Conservation (phyloP, 148 eudicot genomes). For the Euryodendron excelsum region DNA sequence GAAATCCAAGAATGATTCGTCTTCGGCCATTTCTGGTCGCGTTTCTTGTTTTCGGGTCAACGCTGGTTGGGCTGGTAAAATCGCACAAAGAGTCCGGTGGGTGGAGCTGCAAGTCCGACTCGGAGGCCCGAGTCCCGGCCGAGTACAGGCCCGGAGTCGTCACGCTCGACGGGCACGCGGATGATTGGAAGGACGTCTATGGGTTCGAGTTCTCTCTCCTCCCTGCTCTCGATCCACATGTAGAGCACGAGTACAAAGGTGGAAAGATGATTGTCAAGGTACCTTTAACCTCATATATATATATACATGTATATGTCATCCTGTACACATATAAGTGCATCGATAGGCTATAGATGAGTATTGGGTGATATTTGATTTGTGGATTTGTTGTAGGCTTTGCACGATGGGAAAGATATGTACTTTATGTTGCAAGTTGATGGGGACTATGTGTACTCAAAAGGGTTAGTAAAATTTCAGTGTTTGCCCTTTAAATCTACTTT, state of each 20-base stretch:
- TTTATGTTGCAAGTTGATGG: constrained; percentile 84
- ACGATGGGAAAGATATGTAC: constrained; percentile 78
- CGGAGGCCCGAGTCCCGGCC: constrained; percentile 50
- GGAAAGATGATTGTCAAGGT: constrained; percentile 87
- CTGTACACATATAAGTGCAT: no score
- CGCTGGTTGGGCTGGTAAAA: constrained; percentile 18
- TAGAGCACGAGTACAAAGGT: constrained; percentile 56
- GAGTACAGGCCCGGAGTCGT: constrained; percentile 66
- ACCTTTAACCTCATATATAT: no score
- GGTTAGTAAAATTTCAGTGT: constrained; percentile 35
- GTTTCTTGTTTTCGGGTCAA: constrained; percentile 5
- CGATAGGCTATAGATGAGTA: no score
- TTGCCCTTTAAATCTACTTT: neutral
- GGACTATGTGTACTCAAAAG: constrained; percentile 63
- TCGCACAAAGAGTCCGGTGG: constrained; percentile 83
- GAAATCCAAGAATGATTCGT: constrained; percentile 12
- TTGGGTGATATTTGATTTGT: constrained; percentile 9
- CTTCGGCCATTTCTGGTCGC: neutral
- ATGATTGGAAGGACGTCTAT: constrained; percentile 62
- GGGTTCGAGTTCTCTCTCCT: constrained; percentile 69
- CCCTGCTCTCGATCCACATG: constrained; percentile 89
- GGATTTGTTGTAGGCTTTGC: constrained; percentile 56
- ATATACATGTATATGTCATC: neutral
- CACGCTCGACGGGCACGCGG: constrained; percentile 72
- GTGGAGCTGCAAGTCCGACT: constrained; percentile 69